Evolutionary conservation across 2,329 filamentous ascomycete species (phyloP), one percentile per base, ranked within the genome.

Genomic region (Coleophoma eucalyptorum): DNA sequence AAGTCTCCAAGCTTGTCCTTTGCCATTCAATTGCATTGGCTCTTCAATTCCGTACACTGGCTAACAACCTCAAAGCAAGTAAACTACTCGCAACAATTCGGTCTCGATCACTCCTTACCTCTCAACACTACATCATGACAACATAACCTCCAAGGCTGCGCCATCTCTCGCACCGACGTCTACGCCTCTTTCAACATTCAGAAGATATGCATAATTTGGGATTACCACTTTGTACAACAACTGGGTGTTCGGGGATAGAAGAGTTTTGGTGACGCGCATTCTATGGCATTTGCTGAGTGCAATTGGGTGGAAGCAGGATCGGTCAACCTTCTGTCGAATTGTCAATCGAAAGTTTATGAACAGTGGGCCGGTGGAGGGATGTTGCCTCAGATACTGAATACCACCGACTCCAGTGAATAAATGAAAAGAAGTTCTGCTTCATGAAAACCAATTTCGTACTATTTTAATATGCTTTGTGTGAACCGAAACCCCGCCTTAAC

Each of bases 1-100:
- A 83, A 84, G 91, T 77, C 58, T 40, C 51, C 40, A 21, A 44
- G 26, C 42, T 44, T 26, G 1, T 21, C 10, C 41, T 8, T 8
- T 26, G 26, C 21, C 10, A 26, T 3, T 26, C 26, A 26, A 26
- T 26, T 26, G 26, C 26, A 26, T 6, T 26, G 26, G 26, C 5
- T 5, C 26, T 7, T 26, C 26, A 26, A 26, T 26, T 5, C 26
- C 6, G 26, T 26, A 8, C 26, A 26, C 42, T 51, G 46, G 26
- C 57, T 64, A 43, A 65, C 49, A 37, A 34, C 33, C 38, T 51
- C 52, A 60, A 50, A 72, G 70, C 64, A 73, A 73, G 63, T 73
- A 73, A 72, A 73, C 67, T 57, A 62, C 64, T 70, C 67, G 58
- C 62, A 54, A 58, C 65, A 65, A 61, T 65, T 67, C 69, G 70